Evolutionary conservation across 805 yeast genomes (phyloP), one percentile per base, ranked within the genome.

Genomic region (Candida sithepensis): DNA sequence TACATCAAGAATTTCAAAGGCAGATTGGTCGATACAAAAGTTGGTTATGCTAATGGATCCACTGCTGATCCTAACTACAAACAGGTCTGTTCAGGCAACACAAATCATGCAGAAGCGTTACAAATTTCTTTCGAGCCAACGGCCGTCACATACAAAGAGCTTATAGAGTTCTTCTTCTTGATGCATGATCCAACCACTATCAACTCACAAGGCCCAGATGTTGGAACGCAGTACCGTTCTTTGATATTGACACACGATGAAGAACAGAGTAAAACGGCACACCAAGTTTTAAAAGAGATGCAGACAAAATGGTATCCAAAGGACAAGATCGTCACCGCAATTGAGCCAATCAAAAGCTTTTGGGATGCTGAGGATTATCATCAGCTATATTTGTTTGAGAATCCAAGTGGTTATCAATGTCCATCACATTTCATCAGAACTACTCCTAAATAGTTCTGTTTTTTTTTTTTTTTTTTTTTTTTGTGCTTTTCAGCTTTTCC

Each of bases 331-430:
- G 85, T 71, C 41, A 90, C 98, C 1, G 69, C 68, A 40, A 78
- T 91, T 44, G 85, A 80, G 60, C 85, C 87, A 8, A 75, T 89
- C 40, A 63, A 71, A 43, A 73, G 72, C 49, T 94, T 88, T 75
- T 85, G 83, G 72, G 97, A 91, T 62, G 98, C 97, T n/a, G 99
- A 92, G 67, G 91, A 83, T 33, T 92, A 91, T 65, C 99, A 92
- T 65, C 98, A 92, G 64, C 61, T 75, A 51, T 92, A 94, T 64
- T 72, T 92, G 58, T 75, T 76, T 47, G 82, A 80, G 59, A 89
- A 92, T 64, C 96, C 97, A 2, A 67, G 70, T 4, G 97, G 97
- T 4, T 89, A 91, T 65, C 88, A 86, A 49, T 92, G 98, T 64
- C 92, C 96, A 19, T 82, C 92, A 3, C 98, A 92, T 62, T 90